These are phyloP conservation scores for Pyricularia sp. DNA, from an alignment of 2,329 filamentous ascomycete species.

Conservation along the genomic window DNA sequence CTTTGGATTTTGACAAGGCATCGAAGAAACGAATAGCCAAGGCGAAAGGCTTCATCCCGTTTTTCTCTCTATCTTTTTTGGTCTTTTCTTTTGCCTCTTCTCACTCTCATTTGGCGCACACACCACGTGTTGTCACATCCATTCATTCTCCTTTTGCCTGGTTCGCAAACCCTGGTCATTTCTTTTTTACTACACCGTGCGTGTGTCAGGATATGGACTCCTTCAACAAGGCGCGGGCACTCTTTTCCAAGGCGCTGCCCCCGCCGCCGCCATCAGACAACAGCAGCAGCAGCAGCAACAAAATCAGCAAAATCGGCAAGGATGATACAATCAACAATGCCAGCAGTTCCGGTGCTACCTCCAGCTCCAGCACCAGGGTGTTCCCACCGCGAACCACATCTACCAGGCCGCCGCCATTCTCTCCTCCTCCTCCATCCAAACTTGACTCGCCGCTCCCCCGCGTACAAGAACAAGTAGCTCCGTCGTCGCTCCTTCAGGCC, in stretches of 20 bases:
- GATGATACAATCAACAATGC: constrained; percentile 8
- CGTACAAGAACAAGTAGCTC: constrained; percentile 9
- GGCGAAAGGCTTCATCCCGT: not conserved
- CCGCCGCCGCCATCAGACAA: constrained; percentile 29
- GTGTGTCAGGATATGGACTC: constrained; percentile 7
- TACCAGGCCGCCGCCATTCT: constrained; percentile 8
- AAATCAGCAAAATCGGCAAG: not conserved
- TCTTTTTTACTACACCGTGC: not conserved
- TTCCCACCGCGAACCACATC: constrained; percentile 8
- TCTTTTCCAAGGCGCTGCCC: constrained; percentile 50
- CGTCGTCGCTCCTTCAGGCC: constrained; percentile 11
- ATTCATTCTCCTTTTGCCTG: not conserved
- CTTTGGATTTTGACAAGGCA: not conserved
- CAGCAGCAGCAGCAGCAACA: not conserved
- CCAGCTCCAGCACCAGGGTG: not conserved
- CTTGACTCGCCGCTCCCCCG: constrained; percentile 21
- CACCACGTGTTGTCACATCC: not conserved
- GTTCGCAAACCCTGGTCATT: not conserved
- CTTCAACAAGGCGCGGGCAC: constrained; percentile 34
- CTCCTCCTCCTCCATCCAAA: constrained; percentile 16
- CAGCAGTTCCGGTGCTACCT: constrained; percentile 4
- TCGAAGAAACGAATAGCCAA: not conserved
- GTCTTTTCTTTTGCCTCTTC: not conserved
- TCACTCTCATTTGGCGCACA: not conserved
- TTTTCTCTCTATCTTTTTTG: not conserved